These are phyloP conservation scores for Coniochaeta sp. DNA, from an alignment of 2,329 filamentous ascomycete genomes.

Conservation along the genomic window DNA sequence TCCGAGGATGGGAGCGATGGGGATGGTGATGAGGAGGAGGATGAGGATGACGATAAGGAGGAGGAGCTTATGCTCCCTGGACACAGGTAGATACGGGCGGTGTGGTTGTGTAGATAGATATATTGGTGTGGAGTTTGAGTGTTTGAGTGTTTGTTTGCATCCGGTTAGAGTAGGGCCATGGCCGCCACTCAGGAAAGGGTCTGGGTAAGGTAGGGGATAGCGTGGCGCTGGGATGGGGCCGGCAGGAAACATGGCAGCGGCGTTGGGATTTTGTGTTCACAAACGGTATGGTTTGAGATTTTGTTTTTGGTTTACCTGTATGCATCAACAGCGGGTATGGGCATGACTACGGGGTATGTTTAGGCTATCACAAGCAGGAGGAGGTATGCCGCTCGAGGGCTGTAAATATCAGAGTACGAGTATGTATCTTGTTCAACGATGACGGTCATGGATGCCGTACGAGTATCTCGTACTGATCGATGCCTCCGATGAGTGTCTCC, in stretches of 20 bases:
- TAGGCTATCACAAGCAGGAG: not conserved
- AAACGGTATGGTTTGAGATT: not conserved
- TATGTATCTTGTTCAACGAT: too few relatives aligned
- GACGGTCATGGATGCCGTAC: too few relatives aligned
- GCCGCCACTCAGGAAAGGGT: not conserved
- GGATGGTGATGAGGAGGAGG: constrained; percentile 24
- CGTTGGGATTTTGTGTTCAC: not conserved
- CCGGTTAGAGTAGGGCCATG: not conserved
- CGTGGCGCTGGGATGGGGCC: not conserved
- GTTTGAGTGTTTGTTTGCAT: not conserved
- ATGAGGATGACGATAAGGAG: constrained; percentile 32
- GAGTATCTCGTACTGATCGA: too few relatives aligned
- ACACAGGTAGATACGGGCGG: constrained; percentile 29
- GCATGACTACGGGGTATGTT: not conserved
- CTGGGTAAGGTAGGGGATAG: not conserved
- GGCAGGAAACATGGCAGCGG: not conserved
- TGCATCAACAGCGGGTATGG: not conserved
- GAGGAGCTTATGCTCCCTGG: constrained; percentile 44
- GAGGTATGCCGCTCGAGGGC: not conserved
- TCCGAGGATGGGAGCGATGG: constrained; percentile 36
- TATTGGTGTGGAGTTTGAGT: not conserved
- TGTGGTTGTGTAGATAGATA: not conserved
- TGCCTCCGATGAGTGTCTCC: too few relatives aligned
- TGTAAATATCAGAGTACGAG: not conserved
- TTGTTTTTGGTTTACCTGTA: too few relatives aligned